Conservation (phyloP, 352 stramenopile species). For the Globisporangium sylvaticum region DNA sequence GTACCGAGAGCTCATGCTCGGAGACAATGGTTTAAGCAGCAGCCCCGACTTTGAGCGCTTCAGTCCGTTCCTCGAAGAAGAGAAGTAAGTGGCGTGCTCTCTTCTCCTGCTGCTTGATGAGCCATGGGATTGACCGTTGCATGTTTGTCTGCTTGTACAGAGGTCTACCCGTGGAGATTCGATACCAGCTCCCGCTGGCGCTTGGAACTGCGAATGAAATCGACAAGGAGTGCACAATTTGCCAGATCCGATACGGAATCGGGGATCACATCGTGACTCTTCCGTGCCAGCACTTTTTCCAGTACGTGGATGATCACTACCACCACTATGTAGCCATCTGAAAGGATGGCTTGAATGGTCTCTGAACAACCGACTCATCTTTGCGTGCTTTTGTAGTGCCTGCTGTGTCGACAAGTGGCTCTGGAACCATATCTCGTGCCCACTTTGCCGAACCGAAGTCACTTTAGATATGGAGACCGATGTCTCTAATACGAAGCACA, state of each 20-base stretch:
- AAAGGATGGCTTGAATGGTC: neutral
- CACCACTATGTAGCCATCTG: neutral
- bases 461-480: constrained; percentile 45
- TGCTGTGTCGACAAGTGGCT: constrained; percentile 85
- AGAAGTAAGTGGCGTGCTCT: constrained; percentile 26
- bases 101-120: neutral
- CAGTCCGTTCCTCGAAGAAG: constrained; percentile 75
- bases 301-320: constrained; percentile 38
- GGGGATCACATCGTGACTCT: constrained; percentile 82
- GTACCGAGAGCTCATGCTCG: constrained; percentile 56
- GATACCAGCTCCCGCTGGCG: constrained; percentile 75
- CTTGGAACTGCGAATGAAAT: constrained; percentile 77
- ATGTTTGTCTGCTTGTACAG: constrained; percentile 21
- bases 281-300: constrained; percentile 85
- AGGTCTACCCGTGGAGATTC: constrained; percentile 71
- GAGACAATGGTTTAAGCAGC: constrained; percentile 54
- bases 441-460: constrained; percentile 77
- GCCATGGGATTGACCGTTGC: no score
- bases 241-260: constrained; percentile 78
- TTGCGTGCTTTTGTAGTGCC: constrained; percentile 31
- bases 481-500: constrained; percentile 47
- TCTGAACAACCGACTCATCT: neutral
- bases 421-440: constrained; percentile 84
- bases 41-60: constrained; percentile 67
- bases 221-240: constrained; percentile 85